Evolutionary conservation across 345 rosid species (phyloP).

Genomic region (Moricandia arvensis): DNA sequence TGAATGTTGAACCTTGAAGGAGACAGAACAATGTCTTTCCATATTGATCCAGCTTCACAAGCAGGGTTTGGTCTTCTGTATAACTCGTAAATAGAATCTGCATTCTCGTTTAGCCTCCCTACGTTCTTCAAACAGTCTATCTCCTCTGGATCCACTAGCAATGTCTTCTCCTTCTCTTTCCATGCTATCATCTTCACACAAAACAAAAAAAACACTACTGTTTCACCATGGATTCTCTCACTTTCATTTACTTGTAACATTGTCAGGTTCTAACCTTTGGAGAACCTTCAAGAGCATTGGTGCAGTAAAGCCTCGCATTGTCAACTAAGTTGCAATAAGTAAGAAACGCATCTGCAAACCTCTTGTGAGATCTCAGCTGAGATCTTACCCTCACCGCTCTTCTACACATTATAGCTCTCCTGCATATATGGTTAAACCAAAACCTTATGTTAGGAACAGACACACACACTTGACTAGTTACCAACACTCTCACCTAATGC

Average conservation of each 20-base stretch:
- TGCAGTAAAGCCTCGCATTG: slow-evolving; percentile 80
- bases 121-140: slow-evolving; percentile 67
- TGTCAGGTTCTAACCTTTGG: slow-evolving; percentile 57
- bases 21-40: slow-evolving; percentile 93
- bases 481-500: slow-evolving; percentile 60
- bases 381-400: slow-evolving; percentile 91
- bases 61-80: slow-evolving; percentile 74
- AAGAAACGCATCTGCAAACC: slow-evolving; percentile 81
- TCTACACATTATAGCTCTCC: slow-evolving; percentile 92
- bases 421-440: slow-evolving; percentile 34
- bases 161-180: slow-evolving; percentile 88
- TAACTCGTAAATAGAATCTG: slow-evolving; percentile 76
- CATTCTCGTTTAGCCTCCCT: slow-evolving; percentile 67
- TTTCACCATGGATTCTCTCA: slow-evolving; percentile 16
- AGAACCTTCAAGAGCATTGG: slow-evolving; percentile 80
- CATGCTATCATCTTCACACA: slow-evolving; percentile 82
- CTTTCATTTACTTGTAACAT: neutral
- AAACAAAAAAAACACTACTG: neutral
- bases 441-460: neutral
- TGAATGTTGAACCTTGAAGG: slow-evolving; percentile 85
- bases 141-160: slow-evolving; percentile 90
- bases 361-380: slow-evolving; percentile 84
- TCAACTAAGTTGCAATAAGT: slow-evolving; percentile 85
- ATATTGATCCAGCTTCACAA: slow-evolving; percentile 69
- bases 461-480: neutral